Evolutionary conservation across 2,329 filamentous ascomycete species (phyloP).

Genomic region (Ceratocystis papillata): DNA sequence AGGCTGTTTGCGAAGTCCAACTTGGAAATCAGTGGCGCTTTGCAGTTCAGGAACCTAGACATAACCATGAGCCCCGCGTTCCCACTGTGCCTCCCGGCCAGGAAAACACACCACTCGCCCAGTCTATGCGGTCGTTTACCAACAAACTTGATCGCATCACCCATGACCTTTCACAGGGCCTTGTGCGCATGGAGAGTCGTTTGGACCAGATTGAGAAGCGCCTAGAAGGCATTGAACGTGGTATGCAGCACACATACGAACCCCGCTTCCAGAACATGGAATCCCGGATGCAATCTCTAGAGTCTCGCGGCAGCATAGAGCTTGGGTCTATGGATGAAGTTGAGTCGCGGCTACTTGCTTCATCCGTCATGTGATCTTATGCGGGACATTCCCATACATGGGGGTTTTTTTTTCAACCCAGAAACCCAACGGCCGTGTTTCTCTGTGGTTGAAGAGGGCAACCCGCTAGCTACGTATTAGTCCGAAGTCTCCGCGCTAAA

Average conservation of each 20-base stretch:
- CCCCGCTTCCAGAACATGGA: conserved; percentile 39
- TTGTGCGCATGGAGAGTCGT: conserved; percentile 41
- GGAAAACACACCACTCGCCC: conserved; percentile 47
- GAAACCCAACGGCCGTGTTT: neutral
- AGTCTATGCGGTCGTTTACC: conserved; percentile 46
- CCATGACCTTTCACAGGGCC: conserved; percentile 45
- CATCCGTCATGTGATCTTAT: conserved; percentile 18
- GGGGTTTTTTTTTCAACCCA: neutral
- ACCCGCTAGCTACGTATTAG: neutral
- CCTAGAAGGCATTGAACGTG: conserved; percentile 44
- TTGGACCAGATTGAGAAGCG: conserved; percentile 45
- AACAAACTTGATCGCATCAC: conserved; percentile 50
- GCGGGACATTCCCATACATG: neutral
- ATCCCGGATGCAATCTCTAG: conserved; percentile 35
- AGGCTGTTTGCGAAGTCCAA: conserved; percentile 53
- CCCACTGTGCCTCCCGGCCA: conserved; percentile 44
- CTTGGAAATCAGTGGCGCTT: conserved; percentile 55
- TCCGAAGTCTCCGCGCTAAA: neutral
- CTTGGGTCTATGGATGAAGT: conserved; percentile 38
- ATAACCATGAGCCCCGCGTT: conserved; percentile 51
- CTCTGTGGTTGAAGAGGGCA: neutral
- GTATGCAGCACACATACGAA: conserved; percentile 34
- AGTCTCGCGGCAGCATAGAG: conserved; percentile 29
- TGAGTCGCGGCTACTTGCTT: conserved; percentile 36
- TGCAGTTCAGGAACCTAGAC: conserved; percentile 47